Base-by-base conservation (phyloP, 176 grass and related monocot species). In the Zoysia pacifica region DNA sequence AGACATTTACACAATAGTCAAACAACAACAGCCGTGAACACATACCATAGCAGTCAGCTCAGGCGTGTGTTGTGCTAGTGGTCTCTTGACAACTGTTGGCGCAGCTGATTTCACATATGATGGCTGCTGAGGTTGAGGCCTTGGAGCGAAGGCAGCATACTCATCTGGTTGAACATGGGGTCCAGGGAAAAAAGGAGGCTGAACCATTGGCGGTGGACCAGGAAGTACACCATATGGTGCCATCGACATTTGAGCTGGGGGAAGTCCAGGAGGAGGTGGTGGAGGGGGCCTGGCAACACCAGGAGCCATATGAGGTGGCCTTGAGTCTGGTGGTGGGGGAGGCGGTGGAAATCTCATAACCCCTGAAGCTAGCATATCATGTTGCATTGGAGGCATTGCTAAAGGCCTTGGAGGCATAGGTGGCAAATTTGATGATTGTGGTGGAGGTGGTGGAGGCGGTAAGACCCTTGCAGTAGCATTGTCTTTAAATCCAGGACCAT, bases 101-200 rank as follows among this genome's bases (percentile, higher is more conserved):
- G 96, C 96, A 71, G 96, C 96, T 28, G 96, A 93, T 48, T 99
- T 99, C 56, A 99, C 88, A 89, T 99, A 99, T 68, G 96, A 95
- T 79, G 96, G 93, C 75, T 93, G 93, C 77, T 93, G 96, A 73
- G 89, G 93, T 75, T 89, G 83, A 62, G 92, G 87, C 47, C 80
- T 84, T 72, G 92, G 90, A 51, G 62, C 84, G 19, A 93, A 87
- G 49, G 85, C 81, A 81, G 78, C 73, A 78, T 89, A 81, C 28
- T 94, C 92, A 60, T 87, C 87, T 78, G 81, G 72, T 75, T 93
- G 82, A 43, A 73, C 50, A 81, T 82, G 79, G 10, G 79, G 65
- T 64, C 92, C 92, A 48, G 65, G 76, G 35, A 84, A 60, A 86
- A 86, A 83, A 67, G 77, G 83, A 87, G 93, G 76, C 58, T 78